Evolutionary conservation across 2,329 filamentous ascomycete species (phyloP).

Genomic region (Penicillium sp.): DNA sequence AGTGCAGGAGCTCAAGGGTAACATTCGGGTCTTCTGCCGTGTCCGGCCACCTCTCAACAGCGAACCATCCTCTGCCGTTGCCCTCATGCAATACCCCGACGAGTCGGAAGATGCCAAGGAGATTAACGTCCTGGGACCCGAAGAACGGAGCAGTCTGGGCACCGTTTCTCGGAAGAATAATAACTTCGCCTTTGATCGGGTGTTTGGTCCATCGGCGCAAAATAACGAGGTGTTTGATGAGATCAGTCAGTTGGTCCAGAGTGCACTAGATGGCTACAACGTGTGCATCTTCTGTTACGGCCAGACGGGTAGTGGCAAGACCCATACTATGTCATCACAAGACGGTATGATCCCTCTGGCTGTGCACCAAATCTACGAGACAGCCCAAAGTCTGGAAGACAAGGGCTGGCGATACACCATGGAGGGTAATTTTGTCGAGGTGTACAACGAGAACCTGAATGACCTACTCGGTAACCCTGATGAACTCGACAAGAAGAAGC

Average conservation of each 20-base stretch:
- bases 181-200: constrained; percentile 88
- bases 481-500: constrained; percentile 75
- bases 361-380: constrained; percentile 90
- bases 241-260: constrained; percentile 95
- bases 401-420: constrained; percentile 95
- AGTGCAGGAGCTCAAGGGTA: constrained; percentile 96
- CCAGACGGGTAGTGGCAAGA: constrained; percentile 96
- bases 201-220: constrained; percentile 75
- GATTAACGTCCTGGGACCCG: constrained; percentile 78
- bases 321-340: constrained; percentile 85
- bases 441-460: constrained; percentile 97
- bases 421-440: constrained; percentile 93
- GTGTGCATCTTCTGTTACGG: constrained; percentile 99
- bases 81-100: constrained; percentile 79
- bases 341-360: constrained; percentile 96
- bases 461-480: constrained; percentile 77
- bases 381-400: constrained; percentile 76
- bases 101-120: constrained; percentile 79
- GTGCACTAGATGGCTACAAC: constrained; percentile 94
- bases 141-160: constrained; percentile 79
- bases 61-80: constrained; percentile 62
- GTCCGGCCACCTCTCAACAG: constrained; percentile 72
- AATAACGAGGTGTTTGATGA: constrained; percentile 93
- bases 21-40: constrained; percentile 97
- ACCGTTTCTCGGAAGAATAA: constrained; percentile 76